phyloP scores from a whole-genome alignment of 495 filamentous ascomycete species.

The Tuber magnatum region DNA sequence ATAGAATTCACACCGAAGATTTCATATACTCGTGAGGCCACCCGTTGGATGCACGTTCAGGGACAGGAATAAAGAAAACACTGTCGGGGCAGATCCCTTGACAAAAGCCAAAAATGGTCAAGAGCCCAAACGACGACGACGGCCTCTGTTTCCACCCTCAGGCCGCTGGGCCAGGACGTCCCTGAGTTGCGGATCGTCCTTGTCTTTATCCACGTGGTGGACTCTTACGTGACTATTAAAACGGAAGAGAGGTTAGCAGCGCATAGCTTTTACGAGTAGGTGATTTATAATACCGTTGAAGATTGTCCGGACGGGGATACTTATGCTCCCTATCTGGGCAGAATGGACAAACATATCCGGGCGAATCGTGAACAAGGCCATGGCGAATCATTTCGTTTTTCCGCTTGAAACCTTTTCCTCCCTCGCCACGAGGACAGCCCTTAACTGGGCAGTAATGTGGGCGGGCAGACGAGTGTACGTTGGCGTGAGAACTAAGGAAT shows the following conservation, averaged over 20 bases:
- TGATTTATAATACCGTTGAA: constrained; percentile 68
- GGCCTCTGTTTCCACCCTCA: constrained; percentile 74
- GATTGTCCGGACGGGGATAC: constrained; percentile 93
- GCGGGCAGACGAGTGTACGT: constrained; percentile 84
- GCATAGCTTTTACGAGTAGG: background rate
- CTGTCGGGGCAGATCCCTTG: constrained; percentile 29
- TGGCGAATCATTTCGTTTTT: constrained; percentile 99
- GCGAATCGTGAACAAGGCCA: constrained; percentile 88
- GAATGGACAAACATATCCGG: constrained; percentile 95
- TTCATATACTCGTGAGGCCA: constrained; percentile 36
- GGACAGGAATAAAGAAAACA: constrained; percentile 30
- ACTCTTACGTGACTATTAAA: constrained; percentile 69
- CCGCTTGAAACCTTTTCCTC: constrained; percentile 92
- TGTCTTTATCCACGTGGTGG: constrained; percentile 79
- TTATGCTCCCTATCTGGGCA: constrained; percentile 93
- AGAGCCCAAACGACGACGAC: constrained; percentile 51
- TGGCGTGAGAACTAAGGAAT: constrained; percentile 82
- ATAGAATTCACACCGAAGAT: constrained; percentile 26
- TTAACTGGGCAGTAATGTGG: constrained; percentile 86
- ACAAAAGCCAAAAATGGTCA: constrained; percentile 7
- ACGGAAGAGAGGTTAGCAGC: constrained; percentile 11
- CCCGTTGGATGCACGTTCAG: constrained; percentile 30
- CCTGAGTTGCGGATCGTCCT: constrained; percentile 70
- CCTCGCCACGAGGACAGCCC: constrained; percentile 68
- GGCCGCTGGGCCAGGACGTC: constrained; percentile 76